Evolutionary conservation across 495 filamentous ascomycete genomes (phyloP).

Genomic region (Talaromyces nanjingensis): DNA sequence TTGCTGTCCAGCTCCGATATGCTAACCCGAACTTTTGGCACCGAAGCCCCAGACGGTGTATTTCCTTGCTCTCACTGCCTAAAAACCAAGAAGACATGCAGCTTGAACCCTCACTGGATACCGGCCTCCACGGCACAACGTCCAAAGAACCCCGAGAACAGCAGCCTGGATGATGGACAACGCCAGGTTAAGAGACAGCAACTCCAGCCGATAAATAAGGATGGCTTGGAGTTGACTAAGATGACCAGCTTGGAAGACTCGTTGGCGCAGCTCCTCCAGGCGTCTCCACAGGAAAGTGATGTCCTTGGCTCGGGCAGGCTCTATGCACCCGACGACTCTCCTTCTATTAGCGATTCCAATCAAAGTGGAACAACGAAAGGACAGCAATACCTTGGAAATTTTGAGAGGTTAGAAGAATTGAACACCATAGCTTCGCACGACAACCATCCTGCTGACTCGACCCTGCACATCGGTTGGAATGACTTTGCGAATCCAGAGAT

Average conservation of each 20-base stretch:
- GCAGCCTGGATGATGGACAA: background rate
- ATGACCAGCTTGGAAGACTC: background rate
- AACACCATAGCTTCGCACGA: background rate
- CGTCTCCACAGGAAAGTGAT: background rate
- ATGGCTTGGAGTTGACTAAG: background rate
- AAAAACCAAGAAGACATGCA: conserved; percentile 26
- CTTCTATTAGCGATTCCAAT: background rate
- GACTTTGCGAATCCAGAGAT: background rate
- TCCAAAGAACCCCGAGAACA: background rate
- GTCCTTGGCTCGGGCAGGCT: background rate
- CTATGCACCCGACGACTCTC: background rate
- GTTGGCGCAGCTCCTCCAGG: background rate
- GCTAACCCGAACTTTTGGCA: no score
- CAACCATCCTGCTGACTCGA: background rate
- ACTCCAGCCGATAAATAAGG: background rate
- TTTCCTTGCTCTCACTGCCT: conserved; percentile 22
- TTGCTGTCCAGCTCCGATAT: no score
- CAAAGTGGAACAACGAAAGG: background rate
- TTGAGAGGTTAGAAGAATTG: background rate
- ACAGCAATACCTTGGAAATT: background rate
- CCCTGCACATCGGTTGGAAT: background rate
- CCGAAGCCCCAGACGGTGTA: background rate
- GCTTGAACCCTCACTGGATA: conserved; percentile 19
- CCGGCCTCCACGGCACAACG: conserved; percentile 1
- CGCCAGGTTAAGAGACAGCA: background rate